These are phyloP conservation scores for Boletellus sp. DNA, from an alignment of 768 basidiomycete species.

Conservation along the genomic window DNA sequence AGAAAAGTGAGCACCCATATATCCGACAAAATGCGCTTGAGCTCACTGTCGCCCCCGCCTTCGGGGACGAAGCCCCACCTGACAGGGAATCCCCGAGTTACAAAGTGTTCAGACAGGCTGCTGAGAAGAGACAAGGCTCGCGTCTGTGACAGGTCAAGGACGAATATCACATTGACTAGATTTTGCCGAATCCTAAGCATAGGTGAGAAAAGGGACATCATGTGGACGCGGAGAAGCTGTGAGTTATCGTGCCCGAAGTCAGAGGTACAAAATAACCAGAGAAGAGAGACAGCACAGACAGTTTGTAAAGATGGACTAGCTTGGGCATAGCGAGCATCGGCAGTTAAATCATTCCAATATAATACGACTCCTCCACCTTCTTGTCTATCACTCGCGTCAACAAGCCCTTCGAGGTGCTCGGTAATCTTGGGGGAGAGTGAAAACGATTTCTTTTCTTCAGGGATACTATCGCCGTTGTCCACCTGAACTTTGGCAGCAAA, in stretches of 20 bases:
- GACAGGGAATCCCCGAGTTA: conserved; percentile 70
- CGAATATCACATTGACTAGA: conserved; percentile 77
- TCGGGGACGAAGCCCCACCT: conserved; percentile 85
- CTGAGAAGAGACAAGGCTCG: conserved; percentile 59
- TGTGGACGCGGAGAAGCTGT: conserved; percentile 27
- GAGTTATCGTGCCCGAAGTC: not conserved
- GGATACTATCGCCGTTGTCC: conserved; percentile 51
- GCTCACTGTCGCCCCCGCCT: conserved; percentile 39
- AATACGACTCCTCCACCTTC: conserved; percentile 74
- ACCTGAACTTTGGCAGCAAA: conserved; percentile 3
- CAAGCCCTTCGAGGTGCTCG: conserved; percentile 57
- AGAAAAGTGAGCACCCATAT: not conserved
- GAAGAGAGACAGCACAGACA: conserved; percentile 35
- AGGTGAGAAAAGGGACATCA: conserved; percentile 65
- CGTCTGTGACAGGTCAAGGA: conserved; percentile 72
- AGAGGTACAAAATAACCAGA: not conserved
- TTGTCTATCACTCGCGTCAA: conserved; percentile 83
- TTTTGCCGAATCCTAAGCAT: conserved; percentile 75
- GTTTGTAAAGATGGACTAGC: conserved; percentile 50
- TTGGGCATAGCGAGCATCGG: conserved; percentile 60
- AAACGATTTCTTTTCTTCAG: conserved; percentile 69
- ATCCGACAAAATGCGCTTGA: not conserved
- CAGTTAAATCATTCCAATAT: conserved; percentile 92
- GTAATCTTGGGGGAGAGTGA: conserved; percentile 52
- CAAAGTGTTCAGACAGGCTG: conserved; percentile 62